Evolutionary conservation across 192 early-diverging fungal species (phyloP).

Genomic region (Blastocladiella britannica): DNA sequence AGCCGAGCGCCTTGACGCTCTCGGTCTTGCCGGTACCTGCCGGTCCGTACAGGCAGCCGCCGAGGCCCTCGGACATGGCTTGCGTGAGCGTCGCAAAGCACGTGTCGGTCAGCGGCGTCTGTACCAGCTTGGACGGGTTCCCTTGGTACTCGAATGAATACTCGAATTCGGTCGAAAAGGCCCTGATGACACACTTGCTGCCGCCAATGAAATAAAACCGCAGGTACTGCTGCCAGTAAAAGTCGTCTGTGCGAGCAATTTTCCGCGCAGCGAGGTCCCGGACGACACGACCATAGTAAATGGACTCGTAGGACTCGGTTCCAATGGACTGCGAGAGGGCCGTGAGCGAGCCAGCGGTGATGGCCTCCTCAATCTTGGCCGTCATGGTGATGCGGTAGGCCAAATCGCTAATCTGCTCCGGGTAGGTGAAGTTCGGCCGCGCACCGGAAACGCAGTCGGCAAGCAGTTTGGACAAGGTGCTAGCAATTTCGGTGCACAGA

Average conservation of each 20-base stretch:
- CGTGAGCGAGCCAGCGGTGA: conserved; percentile 16
- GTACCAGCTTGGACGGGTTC: conserved; percentile 84
- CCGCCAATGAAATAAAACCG: conserved; percentile 71
- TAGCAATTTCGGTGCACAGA: conserved; percentile 78
- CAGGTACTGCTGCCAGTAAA: conserved; percentile 88
- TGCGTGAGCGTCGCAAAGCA: conserved; percentile 97
- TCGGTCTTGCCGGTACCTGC: conserved; percentile 99
- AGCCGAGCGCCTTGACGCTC: conserved; percentile 92
- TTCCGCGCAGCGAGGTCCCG: conserved; percentile 97
- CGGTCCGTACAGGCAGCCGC: conserved; percentile 94
- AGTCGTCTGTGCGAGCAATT: conserved; percentile 51
- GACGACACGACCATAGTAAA: conserved; percentile 93
- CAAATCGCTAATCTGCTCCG: neutral
- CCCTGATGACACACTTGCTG: conserved; percentile 39
- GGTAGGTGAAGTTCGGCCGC: neutral
- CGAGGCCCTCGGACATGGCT: conserved; percentile 78
- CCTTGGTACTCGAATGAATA: conserved; percentile 99
- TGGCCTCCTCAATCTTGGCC: conserved; percentile 28
- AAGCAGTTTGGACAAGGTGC: conserved; percentile 56
- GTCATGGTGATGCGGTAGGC: conserved; percentile 24
- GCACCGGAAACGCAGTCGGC: conserved; percentile 34
- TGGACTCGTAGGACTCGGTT: conserved; percentile 73
- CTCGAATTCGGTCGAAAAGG: conserved; percentile 56
- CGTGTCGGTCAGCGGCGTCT: conserved; percentile 94
- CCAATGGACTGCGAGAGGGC: conserved; percentile 48